Evolutionary conservation across 805 yeast species (phyloP).

Genomic region (Wickerhamiella qilinensis): DNA sequence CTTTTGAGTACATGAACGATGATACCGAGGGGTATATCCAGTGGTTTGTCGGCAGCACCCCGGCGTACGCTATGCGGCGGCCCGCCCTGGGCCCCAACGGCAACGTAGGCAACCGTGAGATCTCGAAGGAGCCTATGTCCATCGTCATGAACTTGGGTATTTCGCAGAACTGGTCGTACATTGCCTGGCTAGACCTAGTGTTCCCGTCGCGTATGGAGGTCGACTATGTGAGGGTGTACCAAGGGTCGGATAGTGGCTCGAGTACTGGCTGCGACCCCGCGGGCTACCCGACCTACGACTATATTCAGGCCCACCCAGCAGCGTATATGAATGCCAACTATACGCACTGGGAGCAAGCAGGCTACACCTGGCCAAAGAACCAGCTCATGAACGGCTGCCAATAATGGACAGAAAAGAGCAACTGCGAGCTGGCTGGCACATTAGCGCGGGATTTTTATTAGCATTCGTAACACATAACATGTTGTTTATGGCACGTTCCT

Average conservation of each 20-base stretch:
- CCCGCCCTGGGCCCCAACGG: constrained; percentile 80
- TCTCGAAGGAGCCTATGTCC: constrained; percentile 88
- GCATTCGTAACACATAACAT: not conserved
- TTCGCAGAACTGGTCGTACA: constrained; percentile 85
- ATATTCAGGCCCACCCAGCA: constrained; percentile 50
- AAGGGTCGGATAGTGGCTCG: constrained; percentile 46
- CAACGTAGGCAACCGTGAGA: constrained; percentile 65
- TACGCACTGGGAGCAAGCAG: constrained; percentile 64
- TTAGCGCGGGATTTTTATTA: not conserved
- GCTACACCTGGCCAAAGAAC: constrained; percentile 55
- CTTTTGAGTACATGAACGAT: constrained; percentile 64
- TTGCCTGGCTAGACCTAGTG: constrained; percentile 62
- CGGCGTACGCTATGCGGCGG: constrained; percentile 60
- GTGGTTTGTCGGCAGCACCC: constrained; percentile 74
- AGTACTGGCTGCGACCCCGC: constrained; percentile 67
- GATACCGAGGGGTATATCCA: constrained; percentile 54
- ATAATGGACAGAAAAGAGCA: not conserved
- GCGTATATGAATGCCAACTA: constrained; percentile 57
- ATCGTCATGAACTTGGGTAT: constrained; percentile 76
- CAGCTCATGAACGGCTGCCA: constrained; percentile 35
- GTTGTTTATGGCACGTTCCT: not conserved
- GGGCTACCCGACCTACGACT: constrained; percentile 72
- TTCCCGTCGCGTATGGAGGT: constrained; percentile 69
- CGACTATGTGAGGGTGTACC: constrained; percentile 86
- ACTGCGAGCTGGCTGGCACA: not conserved